A percentile compares a stretch with the other conserved stretches of the same genome.
These are phyloP conservation scores for Lindgomyces ingoldianus DNA, from an alignment of 495 filamentous ascomycete species.

Conservation along the genomic window DNA sequence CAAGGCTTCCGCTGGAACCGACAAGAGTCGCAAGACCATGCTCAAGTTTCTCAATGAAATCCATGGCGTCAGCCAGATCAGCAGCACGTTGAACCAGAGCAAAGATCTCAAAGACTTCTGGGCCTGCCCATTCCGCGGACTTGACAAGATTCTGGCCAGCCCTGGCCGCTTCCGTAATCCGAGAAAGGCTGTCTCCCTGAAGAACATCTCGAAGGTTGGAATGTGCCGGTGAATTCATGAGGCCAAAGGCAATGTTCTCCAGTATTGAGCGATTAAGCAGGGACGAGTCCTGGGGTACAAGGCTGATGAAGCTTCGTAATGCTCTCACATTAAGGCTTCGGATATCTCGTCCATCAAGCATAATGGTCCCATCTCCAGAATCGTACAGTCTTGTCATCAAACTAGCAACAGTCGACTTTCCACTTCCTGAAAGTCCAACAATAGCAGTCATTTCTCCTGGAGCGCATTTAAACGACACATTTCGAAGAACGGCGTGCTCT, in stretches of 20 bases:
- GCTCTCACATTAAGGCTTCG: constrained; percentile 21
- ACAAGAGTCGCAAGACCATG: constrained; percentile 44
- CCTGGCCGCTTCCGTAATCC: constrained; percentile 44
- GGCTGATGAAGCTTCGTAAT: constrained; percentile 73
- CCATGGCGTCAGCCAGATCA: constrained; percentile 46
- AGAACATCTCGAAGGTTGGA: constrained; percentile 46
- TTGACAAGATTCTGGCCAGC: constrained; percentile 45
- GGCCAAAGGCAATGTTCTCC: constrained; percentile 69
- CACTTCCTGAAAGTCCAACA: constrained; percentile 40
- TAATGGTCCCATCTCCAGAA: constrained; percentile 28
- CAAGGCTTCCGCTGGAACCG: constrained; percentile 43
- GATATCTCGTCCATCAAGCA: constrained; percentile 32
- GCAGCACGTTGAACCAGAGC: constrained; percentile 48
- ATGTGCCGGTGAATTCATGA: constrained; percentile 59
- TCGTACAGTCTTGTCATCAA: constrained; percentile 42
- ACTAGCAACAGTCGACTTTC: constrained; percentile 40
- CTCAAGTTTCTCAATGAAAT: constrained; percentile 34
- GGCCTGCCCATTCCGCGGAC: constrained; percentile 42
- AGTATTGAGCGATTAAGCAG: constrained; percentile 81
- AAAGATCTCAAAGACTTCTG: constrained; percentile 47
- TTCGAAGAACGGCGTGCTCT: constrained; percentile 30
- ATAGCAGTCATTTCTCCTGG: constrained; percentile 41
- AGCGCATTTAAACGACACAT: constrained; percentile 31
- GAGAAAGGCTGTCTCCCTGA: constrained; percentile 40
- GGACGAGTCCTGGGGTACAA: constrained; percentile 85